Evolutionary conservation across 148 eudicot genomes (phyloP).

Genomic region (Pharnaceum exiguum): DNA sequence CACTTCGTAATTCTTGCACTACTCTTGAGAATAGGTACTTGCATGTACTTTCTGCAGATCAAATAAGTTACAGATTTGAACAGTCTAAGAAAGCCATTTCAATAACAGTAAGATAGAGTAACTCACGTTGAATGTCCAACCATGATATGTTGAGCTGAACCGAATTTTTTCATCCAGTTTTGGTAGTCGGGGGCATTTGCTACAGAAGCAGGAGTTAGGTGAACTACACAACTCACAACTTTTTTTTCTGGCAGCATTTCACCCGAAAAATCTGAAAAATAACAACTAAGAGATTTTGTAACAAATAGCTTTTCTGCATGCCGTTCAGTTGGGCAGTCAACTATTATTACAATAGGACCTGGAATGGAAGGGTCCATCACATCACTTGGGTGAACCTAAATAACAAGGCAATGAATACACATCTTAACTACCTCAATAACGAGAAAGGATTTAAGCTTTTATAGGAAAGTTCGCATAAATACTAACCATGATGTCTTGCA

Average conservation of each 20-base stretch:
- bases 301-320: conserved; percentile 50
- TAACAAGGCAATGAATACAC: conserved; percentile 1
- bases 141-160: conserved; percentile 56
- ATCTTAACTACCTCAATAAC: not conserved
- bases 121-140: conserved; percentile 72
- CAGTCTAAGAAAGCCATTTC: not conserved
- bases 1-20: conserved; percentile 70
- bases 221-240: conserved; percentile 57
- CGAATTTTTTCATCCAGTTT: conserved; percentile 63
- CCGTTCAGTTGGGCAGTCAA: conserved; percentile 62
- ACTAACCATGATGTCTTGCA: conserved; percentile 45
- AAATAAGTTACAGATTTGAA: not conserved
- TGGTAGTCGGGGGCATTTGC: conserved; percentile 40
- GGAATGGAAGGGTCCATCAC: conserved; percentile 65
- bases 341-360: conserved; percentile 62
- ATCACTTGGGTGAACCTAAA: conserved; percentile 68
- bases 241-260: conserved; percentile 32
- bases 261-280: conserved; percentile 29
- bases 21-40: conserved; percentile 57
- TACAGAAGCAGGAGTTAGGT: conserved; percentile 50
- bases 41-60: conserved; percentile 48
- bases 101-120: conserved; percentile 1
- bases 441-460: not conserved
- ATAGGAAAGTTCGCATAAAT: not conserved
- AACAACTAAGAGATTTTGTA: conserved; percentile 35